Evolutionary conservation across 2,329 filamentous ascomycete genomes (phyloP).

Genomic region (Lasiodiplodia citricola): DNA sequence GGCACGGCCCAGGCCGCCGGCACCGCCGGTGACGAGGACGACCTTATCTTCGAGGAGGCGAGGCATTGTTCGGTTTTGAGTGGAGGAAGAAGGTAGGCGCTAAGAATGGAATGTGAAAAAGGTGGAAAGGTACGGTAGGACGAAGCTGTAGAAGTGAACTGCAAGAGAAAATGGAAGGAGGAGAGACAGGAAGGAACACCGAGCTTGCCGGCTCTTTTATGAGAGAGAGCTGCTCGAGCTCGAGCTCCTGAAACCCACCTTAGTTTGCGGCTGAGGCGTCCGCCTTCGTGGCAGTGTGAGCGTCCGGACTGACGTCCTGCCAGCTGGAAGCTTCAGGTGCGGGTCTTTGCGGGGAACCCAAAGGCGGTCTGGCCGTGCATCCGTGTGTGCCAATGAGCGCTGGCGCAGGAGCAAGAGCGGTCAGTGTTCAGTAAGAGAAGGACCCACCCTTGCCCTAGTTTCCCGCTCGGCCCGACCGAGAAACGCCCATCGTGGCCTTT

Average conservation of each 20-base stretch:
- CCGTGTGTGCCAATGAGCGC: not conserved
- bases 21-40: constrained; percentile 28
- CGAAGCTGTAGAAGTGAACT: not conserved
- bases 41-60: constrained; percentile 23
- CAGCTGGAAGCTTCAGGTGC: constrained; percentile 13
- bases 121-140: not conserved
- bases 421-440: not conserved
- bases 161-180: not conserved
- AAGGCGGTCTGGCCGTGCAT: constrained; percentile 14
- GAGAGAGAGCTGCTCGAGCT: not conserved
- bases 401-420: constrained; percentile 3
- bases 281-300: constrained; percentile 12
- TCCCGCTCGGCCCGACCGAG: constrained; percentile 20
- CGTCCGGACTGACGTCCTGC: constrained; percentile 9
- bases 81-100: not conserved
- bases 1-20: constrained; percentile 26
- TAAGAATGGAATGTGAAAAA: not conserved
- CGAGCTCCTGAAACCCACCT: constrained; percentile 1
- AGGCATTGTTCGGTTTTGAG: constrained; percentile 4
- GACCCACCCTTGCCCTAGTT: constrained; percentile 16
- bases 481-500: constrained; percentile 16
- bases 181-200: not conserved
- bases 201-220: not conserved
- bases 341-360: constrained; percentile 13
- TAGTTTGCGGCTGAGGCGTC: not conserved